Percentiles rank a stretch among this genome's conserved stretches.
Conservation (phyloP, 306 rosid species). For the Sechiopsis laciniata region DNA sequence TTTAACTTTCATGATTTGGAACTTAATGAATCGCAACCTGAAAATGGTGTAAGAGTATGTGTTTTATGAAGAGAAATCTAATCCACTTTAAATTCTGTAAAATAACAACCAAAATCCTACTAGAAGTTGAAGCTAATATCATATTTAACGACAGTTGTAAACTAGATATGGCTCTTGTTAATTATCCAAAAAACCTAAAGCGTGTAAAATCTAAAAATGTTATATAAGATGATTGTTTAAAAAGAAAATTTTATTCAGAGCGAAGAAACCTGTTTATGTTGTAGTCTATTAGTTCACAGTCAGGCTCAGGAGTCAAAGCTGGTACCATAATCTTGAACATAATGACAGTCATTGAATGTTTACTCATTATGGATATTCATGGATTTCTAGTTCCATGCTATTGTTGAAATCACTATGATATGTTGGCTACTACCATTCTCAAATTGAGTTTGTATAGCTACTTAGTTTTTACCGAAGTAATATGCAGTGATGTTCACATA, state of each 20-base stretch:
- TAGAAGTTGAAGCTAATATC: not conserved
- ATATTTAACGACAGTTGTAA: not conserved
- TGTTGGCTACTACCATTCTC: not conserved
- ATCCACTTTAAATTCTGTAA: not conserved
- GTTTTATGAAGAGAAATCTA: not conserved
- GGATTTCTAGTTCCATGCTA: not conserved
- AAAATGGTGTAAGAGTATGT: not conserved
- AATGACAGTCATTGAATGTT: not conserved
- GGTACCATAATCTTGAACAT: not conserved
- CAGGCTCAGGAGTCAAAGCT: not conserved
- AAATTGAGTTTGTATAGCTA: not conserved
- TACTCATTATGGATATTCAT: not conserved
- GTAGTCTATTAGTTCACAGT: not conserved
- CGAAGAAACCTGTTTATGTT: not conserved
- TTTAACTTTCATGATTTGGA: not conserved
- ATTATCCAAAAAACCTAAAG: not conserved
- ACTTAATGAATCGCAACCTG: not conserved
- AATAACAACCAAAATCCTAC: not conserved
- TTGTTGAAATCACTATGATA: not conserved
- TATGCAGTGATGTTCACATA: not conserved
- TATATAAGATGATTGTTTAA: not conserved
- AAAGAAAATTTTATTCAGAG: not conserved
- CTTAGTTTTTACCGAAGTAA: not conserved
- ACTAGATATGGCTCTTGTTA: not conserved
- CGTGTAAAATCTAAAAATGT: not conserved